Evolutionary conservation across 78 protist species (phyloP).

Genomic region (Monocercomonoides exilis): DNA sequence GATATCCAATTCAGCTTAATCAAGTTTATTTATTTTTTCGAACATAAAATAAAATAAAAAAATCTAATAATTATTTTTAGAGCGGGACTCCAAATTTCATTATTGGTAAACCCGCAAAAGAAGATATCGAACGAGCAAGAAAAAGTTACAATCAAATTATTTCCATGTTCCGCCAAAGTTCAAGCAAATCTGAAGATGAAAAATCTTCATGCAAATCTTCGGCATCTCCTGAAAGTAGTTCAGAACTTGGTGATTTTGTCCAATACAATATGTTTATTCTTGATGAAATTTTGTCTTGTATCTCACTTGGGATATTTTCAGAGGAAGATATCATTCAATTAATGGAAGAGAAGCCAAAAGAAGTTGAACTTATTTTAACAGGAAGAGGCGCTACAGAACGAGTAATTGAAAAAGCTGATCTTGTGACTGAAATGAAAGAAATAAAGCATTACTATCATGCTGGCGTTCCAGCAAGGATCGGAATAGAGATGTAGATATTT

Average conservation of each 20-base stretch:
- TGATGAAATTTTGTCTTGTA: not conserved
- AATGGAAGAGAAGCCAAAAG: not conserved
- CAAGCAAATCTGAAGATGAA: not conserved
- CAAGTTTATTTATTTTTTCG: not conserved
- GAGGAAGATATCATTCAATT: not conserved
- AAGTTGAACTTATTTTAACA: not conserved
- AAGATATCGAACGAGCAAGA: not conserved
- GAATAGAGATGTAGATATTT: not conserved
- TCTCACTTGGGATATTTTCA: not conserved
- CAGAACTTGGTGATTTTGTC: too few species aligned
- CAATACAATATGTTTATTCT: not conserved
- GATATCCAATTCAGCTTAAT: not conserved
- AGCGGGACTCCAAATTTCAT: not conserved
- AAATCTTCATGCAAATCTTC: too few species aligned
- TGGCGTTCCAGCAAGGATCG: not conserved
- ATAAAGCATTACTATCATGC: not conserved
- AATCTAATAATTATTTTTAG: not conserved
- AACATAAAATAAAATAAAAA: too few species aligned
- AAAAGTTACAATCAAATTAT: not conserved
- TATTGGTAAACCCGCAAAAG: not conserved
- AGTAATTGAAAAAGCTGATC: not conserved
- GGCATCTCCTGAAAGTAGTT: too few species aligned
- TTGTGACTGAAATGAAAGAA: slow-evolving; percentile 1
- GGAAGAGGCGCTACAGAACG: not conserved
- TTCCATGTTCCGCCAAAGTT: not conserved